Conservation (phyloP, 2,329 filamentous ascomycete species). For the Lachnellula willkommii region DNA sequence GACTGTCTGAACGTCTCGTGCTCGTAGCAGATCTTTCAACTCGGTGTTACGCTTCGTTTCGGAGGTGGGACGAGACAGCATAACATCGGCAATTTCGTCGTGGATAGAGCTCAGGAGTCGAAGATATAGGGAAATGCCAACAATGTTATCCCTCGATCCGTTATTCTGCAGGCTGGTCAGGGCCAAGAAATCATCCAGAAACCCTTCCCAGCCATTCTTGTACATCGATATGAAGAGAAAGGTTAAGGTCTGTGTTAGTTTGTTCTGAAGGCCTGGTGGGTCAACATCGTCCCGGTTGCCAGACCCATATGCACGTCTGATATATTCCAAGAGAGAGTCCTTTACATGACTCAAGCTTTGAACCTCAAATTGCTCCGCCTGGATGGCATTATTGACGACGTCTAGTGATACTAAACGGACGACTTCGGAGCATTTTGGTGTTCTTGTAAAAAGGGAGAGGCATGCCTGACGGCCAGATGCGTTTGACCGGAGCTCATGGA, state of each 20-base stretch:
- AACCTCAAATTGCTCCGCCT: conserved; percentile 69
- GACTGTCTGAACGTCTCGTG: conserved; percentile 82
- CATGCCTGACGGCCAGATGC: conserved; percentile 87
- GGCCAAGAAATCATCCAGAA: conserved; percentile 83
- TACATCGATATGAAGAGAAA: conserved; percentile 89
- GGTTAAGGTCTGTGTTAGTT: conserved; percentile 91
- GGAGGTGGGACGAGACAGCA: conserved; percentile 69
- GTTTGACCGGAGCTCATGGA: conserved; percentile 72
- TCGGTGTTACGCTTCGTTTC: conserved; percentile 83
- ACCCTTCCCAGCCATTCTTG: conserved; percentile 76
- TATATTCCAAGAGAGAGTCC: conserved; percentile 75
- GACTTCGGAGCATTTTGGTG: conserved; percentile 71
- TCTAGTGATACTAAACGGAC: conserved; percentile 87
- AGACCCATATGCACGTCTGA: conserved; percentile 67
- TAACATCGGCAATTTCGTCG: conserved; percentile 92
- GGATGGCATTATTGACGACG: conserved; percentile 86
- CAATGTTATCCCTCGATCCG: conserved; percentile 59
- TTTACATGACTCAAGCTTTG: conserved; percentile 71
- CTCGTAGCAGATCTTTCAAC: conserved; percentile 84
- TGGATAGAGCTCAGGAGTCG: conserved; percentile 85
- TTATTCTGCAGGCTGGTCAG: conserved; percentile 62
- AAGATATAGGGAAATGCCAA: conserved; percentile 80
- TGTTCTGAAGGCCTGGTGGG: conserved; percentile 79
- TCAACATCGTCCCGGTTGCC: conserved; percentile 55
- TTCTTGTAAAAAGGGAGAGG: conserved; percentile 75